Conservation (phyloP, 2,329 filamentous ascomycete genomes). For the Chrysoporthe cubensis region DNA sequence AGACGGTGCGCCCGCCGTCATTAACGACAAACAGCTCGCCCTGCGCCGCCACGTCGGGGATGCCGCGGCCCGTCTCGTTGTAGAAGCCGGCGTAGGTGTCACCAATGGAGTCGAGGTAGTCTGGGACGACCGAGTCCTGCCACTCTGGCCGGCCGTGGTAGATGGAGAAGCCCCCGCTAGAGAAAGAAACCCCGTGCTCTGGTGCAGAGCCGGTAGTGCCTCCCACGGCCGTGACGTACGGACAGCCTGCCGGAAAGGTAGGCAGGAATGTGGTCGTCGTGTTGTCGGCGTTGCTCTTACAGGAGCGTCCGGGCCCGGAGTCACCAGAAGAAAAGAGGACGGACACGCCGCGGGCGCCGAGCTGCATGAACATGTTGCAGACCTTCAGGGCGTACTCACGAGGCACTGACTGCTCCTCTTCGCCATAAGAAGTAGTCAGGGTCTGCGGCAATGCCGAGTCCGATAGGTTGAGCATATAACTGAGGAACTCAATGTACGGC, state of each 20-base stretch:
- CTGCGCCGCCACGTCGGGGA: slow-evolving; percentile 48
- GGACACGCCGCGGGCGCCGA: slow-evolving; percentile 65
- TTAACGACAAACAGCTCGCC: slow-evolving; percentile 53
- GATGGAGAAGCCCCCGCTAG: slow-evolving; percentile 45
- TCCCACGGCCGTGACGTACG: slow-evolving; percentile 61
- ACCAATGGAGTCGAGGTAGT: slow-evolving; percentile 42
- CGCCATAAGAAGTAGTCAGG: slow-evolving; percentile 67
- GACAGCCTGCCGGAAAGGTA: slow-evolving; percentile 43
- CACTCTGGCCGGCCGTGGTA: slow-evolving; percentile 42
- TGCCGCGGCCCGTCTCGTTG: slow-evolving; percentile 43
- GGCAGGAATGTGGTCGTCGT: slow-evolving; percentile 24
- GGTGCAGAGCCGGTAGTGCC: slow-evolving; percentile 49
- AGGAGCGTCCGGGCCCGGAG: slow-evolving; percentile 15
- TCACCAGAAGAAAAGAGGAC: slow-evolving; percentile 55
- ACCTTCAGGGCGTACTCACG: slow-evolving; percentile 61
- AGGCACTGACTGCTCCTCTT: slow-evolving; percentile 67
- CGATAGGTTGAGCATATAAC: slow-evolving; percentile 58
- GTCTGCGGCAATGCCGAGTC: slow-evolving; percentile 59
- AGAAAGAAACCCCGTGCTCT: slow-evolving; percentile 43
- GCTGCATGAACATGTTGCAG: slow-evolving; percentile 65
- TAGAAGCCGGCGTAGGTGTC: slow-evolving; percentile 43
- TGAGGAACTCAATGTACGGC: slow-evolving; percentile 67
- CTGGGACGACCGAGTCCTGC: slow-evolving; percentile 38
- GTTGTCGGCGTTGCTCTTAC: slow-evolving; percentile 28
- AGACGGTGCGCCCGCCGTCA: slow-evolving; percentile 35